A percentile compares a stretch with the other conserved stretches of the same genome.
Evolutionary conservation across 495 filamentous ascomycete genomes (phyloP).

Genomic region (Penicillium mononematosum): DNA sequence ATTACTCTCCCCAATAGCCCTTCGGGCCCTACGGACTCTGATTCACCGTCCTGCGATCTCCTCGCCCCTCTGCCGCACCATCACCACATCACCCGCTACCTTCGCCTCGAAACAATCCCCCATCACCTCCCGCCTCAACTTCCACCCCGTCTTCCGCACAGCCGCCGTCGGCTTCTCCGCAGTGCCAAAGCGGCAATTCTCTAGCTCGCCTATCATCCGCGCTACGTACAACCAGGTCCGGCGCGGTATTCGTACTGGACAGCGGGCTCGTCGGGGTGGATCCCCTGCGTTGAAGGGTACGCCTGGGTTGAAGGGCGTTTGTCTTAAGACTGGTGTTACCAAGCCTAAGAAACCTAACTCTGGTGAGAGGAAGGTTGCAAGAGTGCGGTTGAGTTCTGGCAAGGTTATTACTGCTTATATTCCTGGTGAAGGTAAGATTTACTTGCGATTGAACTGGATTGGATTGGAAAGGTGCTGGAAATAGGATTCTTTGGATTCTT

Average conservation of each 20-base stretch:
- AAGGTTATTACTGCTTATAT: conserved; percentile 88
- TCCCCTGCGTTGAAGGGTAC: conserved; percentile 79
- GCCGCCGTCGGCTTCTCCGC: conserved; percentile 23
- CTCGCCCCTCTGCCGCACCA: conserved; percentile 22
- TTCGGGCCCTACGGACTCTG: conserved; percentile 42
- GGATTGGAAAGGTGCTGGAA: conserved; percentile 2
- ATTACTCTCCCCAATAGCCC: conserved; percentile 38
- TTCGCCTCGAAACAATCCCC: conserved; percentile 20
- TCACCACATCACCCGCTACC: conserved; percentile 20
- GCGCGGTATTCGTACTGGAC: conserved; percentile 70
- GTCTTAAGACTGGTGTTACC: conserved; percentile 84
- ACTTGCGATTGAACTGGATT: conserved; percentile 3
- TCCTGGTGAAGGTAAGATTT: conserved; percentile 75
- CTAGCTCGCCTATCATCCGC: conserved; percentile 39
- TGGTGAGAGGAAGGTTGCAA: conserved; percentile 86
- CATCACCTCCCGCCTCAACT: conserved; percentile 28
- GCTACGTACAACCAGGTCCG: conserved; percentile 57
- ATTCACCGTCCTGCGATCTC: conserved; percentile 30
- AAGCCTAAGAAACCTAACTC: conserved; percentile 99
- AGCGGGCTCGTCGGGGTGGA: conserved; percentile 74
- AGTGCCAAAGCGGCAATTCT: conserved; percentile 40
- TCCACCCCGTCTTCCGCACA: conserved; percentile 39
- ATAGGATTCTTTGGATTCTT: background rate
- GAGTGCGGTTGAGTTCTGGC: conserved; percentile 83
- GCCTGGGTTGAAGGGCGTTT: conserved; percentile 90